phyloP scores from a whole-genome alignment of 139 green algal genomes.

The Mesotaenium endlicherianum region DNA sequence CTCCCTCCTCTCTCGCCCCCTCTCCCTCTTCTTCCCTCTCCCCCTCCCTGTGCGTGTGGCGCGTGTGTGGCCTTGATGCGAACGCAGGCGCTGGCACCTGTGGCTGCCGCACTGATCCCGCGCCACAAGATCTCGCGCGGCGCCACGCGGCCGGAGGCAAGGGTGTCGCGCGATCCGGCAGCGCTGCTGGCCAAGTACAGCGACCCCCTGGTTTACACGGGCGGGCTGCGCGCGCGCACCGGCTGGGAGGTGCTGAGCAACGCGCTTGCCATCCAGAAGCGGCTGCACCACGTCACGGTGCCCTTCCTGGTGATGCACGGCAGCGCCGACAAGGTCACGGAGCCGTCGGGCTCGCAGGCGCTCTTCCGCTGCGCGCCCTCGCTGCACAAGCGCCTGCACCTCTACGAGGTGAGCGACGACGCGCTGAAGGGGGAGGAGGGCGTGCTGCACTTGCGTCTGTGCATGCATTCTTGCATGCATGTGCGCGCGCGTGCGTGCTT shows the following conservation, averaged over 20 bases:
- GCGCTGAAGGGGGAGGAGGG: no score
- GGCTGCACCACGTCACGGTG: not conserved
- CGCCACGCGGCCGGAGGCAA: not conserved
- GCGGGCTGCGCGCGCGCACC: conserved; percentile 12
- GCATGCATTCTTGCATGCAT: no score
- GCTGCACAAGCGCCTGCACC: not conserved
- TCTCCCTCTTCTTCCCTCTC: no score
- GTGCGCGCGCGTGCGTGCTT: no score
- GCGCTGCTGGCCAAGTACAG: conserved; percentile 12
- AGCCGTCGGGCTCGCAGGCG: not conserved
- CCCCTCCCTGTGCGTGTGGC: no score
- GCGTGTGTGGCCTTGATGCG: no score
- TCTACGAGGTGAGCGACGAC: conserved; percentile 20
- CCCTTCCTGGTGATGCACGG: conserved; percentile 24
- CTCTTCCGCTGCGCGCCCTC: not conserved
- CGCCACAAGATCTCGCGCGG: not conserved
- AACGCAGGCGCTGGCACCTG: no score
- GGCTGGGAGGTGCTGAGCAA: conserved; percentile 13
- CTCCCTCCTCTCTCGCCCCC: no score
- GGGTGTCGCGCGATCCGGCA: conserved; percentile 1
- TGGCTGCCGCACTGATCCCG: not conserved
- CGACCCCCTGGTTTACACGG: conserved; percentile 30
- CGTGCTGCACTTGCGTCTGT: no score
- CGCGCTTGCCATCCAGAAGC: not conserved
- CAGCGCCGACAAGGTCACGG: not conserved